These are phyloP conservation scores for Salix suchowensis DNA, from an alignment of 345 rosid genomes.

Conservation along the genomic window DNA sequence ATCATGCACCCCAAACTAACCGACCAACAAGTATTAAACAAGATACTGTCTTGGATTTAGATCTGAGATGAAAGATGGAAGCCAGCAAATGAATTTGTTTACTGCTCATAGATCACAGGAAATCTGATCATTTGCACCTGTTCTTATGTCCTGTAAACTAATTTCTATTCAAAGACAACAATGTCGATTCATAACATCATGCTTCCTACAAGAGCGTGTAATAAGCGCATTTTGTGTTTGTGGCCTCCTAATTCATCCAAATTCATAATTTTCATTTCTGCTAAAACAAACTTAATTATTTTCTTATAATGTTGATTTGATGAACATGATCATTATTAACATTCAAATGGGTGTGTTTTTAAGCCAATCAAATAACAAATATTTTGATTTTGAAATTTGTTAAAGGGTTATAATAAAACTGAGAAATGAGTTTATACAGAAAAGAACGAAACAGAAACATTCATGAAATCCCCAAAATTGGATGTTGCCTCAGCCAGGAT, in stretches of 20 bases:
- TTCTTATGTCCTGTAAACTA: constrained; percentile 8
- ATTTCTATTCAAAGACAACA: constrained; percentile 15
- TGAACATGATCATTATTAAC: not conserved
- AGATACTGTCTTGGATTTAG: constrained; percentile 18
- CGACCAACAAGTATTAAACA: not conserved
- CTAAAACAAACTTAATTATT: not conserved
- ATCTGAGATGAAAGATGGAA: constrained; percentile 33
- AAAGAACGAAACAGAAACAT: not conserved
- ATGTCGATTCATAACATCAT: constrained; percentile 14
- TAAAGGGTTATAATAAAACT: not conserved
- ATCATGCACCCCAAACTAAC: not conserved
- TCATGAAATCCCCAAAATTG: not conserved
- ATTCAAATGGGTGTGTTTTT: not conserved
- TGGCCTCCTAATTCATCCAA: not conserved
- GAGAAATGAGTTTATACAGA: not conserved
- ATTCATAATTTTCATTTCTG: not conserved
- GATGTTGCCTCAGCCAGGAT: no score
- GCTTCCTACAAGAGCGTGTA: constrained; percentile 6
- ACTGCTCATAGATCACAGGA: constrained; percentile 15
- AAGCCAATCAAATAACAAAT: no score
- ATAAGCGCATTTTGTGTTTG: constrained; percentile 3
- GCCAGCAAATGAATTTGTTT: constrained; percentile 21
- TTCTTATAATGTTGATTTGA: not conserved
- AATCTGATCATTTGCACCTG: constrained; percentile 30
- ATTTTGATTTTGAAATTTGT: not conserved